phyloP scores from a whole-genome alignment of 306 rosid genomes.

The Arachis hypogaea region DNA sequence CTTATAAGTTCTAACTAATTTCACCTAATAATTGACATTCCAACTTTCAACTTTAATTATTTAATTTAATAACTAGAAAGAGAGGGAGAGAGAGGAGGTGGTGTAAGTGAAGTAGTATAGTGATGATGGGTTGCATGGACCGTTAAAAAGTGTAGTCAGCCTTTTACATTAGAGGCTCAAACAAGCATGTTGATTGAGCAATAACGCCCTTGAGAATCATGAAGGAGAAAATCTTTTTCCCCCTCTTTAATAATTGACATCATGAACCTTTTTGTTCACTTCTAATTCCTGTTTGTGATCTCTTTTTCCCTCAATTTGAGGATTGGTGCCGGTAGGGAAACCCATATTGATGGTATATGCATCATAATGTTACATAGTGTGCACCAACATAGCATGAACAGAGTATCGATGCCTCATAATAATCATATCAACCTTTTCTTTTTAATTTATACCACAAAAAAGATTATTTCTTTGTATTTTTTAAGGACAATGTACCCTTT shows the following conservation, averaged over 20 bases:
- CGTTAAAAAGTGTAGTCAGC: slow-evolving; percentile 38
- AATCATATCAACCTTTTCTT: background rate
- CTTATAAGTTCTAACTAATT: slow-evolving; percentile 3
- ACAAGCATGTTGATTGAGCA: slow-evolving; percentile 61
- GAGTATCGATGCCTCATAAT: slow-evolving; percentile 26
- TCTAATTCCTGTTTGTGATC: slow-evolving; percentile 42
- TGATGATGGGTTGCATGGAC: slow-evolving; percentile 52
- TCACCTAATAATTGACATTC: slow-evolving; percentile 21
- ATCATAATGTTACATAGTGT: slow-evolving; percentile 35
- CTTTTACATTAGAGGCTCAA: slow-evolving; percentile 54
- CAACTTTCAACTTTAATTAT: slow-evolving; percentile 26
- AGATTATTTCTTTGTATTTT: background rate
- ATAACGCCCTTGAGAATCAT: slow-evolving; percentile 37
- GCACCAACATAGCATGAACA: slow-evolving; percentile 39
- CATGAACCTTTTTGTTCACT: slow-evolving; percentile 49
- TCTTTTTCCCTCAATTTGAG: slow-evolving; percentile 55
- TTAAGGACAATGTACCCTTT: background rate
- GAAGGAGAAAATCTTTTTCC: slow-evolving; percentile 26
- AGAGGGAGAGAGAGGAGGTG: background rate
- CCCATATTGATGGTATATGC: slow-evolving; percentile 42
- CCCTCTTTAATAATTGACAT: slow-evolving; percentile 42
- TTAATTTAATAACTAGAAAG: slow-evolving; percentile 26
- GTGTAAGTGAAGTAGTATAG: slow-evolving; percentile 33
- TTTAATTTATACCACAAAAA: background rate
- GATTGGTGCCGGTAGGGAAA: slow-evolving; percentile 43